phyloP scores from a whole-genome alignment of 2,329 filamentous ascomycete genomes.

The Metarhizium humberi region DNA sequence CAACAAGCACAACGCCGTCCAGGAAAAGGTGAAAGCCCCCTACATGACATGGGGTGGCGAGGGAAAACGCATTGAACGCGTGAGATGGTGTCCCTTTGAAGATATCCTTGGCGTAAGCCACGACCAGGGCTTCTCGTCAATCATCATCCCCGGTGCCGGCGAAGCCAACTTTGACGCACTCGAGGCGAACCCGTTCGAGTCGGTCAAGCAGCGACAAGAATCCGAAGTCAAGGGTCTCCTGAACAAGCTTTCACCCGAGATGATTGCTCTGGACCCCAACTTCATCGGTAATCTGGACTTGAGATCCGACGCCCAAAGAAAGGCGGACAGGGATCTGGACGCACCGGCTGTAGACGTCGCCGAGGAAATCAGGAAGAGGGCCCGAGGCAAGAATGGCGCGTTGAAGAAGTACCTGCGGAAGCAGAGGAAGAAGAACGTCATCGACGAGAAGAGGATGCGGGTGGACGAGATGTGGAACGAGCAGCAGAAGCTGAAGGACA shows the following conservation, averaged over 20 bases:
- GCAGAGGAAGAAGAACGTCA: conserved; percentile 85
- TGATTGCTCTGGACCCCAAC: conserved; percentile 91
- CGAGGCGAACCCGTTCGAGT: conserved; percentile 94
- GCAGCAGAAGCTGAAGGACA: conserved; percentile 56
- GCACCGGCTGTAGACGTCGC: conserved; percentile 48
- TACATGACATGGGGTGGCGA: conserved; percentile 93
- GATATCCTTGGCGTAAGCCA: conserved; percentile 84
- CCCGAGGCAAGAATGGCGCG: conserved; percentile 81
- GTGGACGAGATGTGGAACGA: conserved; percentile 75
- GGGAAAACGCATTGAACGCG: conserved; percentile 67
- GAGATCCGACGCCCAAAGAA: conserved; percentile 66
- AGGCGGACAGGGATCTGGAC: conserved; percentile 73
- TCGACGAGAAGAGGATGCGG: conserved; percentile 87
- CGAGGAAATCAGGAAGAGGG: conserved; percentile 63
- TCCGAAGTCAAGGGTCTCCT: conserved; percentile 80
- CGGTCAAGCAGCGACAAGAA: conserved; percentile 83
- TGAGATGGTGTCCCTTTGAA: conserved; percentile 91
- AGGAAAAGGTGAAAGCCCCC: conserved; percentile 72
- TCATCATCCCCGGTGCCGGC: conserved; percentile 89
- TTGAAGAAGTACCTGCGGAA: conserved; percentile 84
- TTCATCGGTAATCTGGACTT: conserved; percentile 84
- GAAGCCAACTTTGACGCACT: conserved; percentile 94
- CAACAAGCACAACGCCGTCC: conserved; percentile 59
- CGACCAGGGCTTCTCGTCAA: conserved; percentile 75
- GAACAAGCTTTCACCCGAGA: conserved; percentile 92